Conservation (phyloP, 305 asterid genomes). For the Fraxinus ornus region DNA sequence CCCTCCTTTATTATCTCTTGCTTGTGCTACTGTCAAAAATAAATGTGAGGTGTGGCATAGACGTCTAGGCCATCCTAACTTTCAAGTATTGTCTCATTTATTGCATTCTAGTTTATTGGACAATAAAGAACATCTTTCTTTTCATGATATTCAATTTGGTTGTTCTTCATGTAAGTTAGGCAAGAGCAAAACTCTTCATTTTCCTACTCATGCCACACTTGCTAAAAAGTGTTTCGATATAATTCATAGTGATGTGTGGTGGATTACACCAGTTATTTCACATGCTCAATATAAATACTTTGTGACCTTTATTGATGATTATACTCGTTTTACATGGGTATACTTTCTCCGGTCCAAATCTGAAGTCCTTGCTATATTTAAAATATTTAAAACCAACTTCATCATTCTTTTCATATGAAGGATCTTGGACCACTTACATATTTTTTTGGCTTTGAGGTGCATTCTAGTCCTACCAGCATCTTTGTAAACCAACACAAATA, state of each 20-base stretch:
- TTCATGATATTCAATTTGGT: too few relatives aligned
- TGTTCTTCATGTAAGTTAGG: background rate
- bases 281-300: background rate
- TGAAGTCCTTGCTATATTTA: background rate
- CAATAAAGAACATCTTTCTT: background rate
- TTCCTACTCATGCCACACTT: background rate
- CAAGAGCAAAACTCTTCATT: background rate
- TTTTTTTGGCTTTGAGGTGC: too few relatives aligned
- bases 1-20: background rate
- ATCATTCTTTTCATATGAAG: too few relatives aligned
- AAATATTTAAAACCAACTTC: background rate
- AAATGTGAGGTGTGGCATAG: background rate
- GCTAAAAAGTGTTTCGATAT: background rate
- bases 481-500: too few relatives aligned
- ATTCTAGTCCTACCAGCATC: too few relatives aligned
- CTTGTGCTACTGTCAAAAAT: background rate
- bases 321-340: background rate
- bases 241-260: background rate
- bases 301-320: background rate
- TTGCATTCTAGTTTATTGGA: background rate
- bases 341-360: background rate
- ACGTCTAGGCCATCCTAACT: background rate
- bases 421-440: too few relatives aligned
- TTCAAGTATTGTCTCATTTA: background rate
- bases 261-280: background rate